phyloP scores from a whole-genome alignment of 2,329 filamentous ascomycete species.

The Aspergillus alliaceus region DNA sequence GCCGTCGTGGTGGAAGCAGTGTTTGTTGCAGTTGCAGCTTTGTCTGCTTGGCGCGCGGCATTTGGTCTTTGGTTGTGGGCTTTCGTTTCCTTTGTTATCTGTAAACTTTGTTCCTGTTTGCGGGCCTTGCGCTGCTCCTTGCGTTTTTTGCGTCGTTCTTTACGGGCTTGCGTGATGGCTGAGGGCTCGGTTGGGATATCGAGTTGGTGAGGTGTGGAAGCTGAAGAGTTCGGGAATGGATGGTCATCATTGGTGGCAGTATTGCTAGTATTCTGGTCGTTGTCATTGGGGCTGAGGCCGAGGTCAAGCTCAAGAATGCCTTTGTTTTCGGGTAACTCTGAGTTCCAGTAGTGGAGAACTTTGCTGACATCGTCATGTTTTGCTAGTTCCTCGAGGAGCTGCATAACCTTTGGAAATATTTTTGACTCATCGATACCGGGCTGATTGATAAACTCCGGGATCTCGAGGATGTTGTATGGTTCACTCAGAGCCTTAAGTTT shows the following conservation, averaged over 20 bases:
- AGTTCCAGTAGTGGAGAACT: constrained; percentile 38
- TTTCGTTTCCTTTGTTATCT: neutral
- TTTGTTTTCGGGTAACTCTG: neutral
- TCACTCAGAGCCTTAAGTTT: constrained; percentile 76
- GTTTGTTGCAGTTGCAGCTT: neutral
- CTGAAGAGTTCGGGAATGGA: neutral
- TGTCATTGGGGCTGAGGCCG: neutral
- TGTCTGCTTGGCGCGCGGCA: neutral
- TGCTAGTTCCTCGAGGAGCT: constrained; percentile 54
- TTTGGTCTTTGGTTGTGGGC: neutral
- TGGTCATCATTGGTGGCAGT: neutral
- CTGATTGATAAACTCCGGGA: constrained; percentile 70
- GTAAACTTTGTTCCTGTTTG: constrained; percentile 17
- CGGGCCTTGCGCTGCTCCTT: constrained; percentile 22
- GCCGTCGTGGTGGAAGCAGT: neutral
- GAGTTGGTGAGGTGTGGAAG: neutral
- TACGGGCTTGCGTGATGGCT: constrained; percentile 14
- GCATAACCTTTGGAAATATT: constrained; percentile 52
- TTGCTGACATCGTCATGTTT: constrained; percentile 51
- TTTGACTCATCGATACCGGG: constrained; percentile 42
- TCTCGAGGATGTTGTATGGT: constrained; percentile 76
- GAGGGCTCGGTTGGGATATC: constrained; percentile 1
- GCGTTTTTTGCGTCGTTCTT: constrained; percentile 15
- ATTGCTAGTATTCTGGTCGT: neutral
- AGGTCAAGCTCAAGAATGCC: constrained; percentile 25